A percentile compares a stretch with the other conserved stretches of the same genome.
Evolutionary conservation across 1,139 yeast genomes (phyloP).

Genomic region (Pichia sp.): DNA sequence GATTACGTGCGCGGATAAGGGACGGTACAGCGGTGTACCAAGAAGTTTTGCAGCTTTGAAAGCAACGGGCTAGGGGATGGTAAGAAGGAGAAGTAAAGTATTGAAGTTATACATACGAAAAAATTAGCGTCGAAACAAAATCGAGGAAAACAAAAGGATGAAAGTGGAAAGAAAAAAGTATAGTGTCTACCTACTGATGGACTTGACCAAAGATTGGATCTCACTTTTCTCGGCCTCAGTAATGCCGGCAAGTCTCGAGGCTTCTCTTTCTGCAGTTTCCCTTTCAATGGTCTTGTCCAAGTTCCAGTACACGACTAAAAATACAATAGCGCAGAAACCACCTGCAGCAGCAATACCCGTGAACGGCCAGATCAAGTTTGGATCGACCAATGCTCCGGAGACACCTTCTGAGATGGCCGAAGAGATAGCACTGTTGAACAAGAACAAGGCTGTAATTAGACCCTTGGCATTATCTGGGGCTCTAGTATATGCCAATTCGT

Average conservation of each 20-base stretch:
- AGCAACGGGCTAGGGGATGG: no score
- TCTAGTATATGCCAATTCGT: slow-evolving; percentile 65
- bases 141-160: neutral
- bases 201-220: slow-evolving; percentile 3
- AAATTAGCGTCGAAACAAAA: neutral
- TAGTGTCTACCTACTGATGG: slow-evolving; percentile 2
- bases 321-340: slow-evolving; percentile 39
- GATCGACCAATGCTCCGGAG: slow-evolving; percentile 52
- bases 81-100: slow-evolving; percentile 27
- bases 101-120: neutral
- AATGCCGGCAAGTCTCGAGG: neutral
- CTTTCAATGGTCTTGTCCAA: slow-evolving; percentile 50
- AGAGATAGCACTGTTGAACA: slow-evolving; percentile 54
- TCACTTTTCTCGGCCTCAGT: slow-evolving; percentile 3
- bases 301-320: slow-evolving; percentile 48
- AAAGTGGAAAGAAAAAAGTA: neutral
- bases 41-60: no score
- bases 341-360: slow-evolving; percentile 49
- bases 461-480: slow-evolving; percentile 61
- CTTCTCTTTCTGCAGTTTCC: slow-evolving; percentile 20
- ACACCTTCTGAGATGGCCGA: slow-evolving; percentile 56
- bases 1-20: no score
- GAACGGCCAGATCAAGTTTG: slow-evolving; percentile 53
- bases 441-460: slow-evolving; percentile 64
- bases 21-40: no score